A percentile compares a stretch with the other conserved stretches of the same genome.
Conservation (phyloP, 306 rosid genomes). For the Castanopsis chinensis region DNA sequence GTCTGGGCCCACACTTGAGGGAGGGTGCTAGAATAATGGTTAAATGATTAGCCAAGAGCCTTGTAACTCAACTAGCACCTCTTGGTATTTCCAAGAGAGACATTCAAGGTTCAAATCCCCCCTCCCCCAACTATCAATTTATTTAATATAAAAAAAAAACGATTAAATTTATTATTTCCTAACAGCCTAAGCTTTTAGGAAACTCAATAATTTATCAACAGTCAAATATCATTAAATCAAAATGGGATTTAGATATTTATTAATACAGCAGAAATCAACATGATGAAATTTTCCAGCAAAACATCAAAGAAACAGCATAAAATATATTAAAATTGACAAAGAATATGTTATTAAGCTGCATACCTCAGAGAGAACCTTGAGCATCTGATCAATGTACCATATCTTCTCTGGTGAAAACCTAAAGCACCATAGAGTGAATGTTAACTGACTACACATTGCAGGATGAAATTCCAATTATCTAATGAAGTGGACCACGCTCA, state of each 20-base stretch:
- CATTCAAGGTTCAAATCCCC: too few species aligned
- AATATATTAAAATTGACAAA: not conserved
- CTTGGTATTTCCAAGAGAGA: too few species aligned
- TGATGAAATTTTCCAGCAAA: not conserved
- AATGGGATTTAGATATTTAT: not conserved
- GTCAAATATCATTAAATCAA: not conserved
- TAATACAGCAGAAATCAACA: not conserved
- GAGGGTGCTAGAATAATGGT: too few species aligned
- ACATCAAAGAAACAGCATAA: not conserved
- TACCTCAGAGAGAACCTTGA: conserved; percentile 98
- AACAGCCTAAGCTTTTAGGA: too few species aligned
- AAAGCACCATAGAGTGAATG: conserved; percentile 37
- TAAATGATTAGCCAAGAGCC: too few species aligned
- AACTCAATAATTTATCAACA: too few species aligned
- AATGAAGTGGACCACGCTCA: conserved; percentile 1
- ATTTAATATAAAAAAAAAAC: too few species aligned
- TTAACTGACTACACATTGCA: conserved; percentile 26
- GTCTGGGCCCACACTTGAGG: too few species aligned
- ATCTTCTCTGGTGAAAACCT: conserved; percentile 97
- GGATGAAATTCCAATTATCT: conserved; percentile 15
- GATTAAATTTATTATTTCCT: too few species aligned
- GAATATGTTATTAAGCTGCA: conserved; percentile 35
- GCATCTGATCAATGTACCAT: conserved; percentile 99
- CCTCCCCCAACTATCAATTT: too few species aligned
- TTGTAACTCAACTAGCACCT: too few species aligned